Conservation (phyloP, 2,329 filamentous ascomycete species). For the Phyllosticta paracitricarpa region DNA sequence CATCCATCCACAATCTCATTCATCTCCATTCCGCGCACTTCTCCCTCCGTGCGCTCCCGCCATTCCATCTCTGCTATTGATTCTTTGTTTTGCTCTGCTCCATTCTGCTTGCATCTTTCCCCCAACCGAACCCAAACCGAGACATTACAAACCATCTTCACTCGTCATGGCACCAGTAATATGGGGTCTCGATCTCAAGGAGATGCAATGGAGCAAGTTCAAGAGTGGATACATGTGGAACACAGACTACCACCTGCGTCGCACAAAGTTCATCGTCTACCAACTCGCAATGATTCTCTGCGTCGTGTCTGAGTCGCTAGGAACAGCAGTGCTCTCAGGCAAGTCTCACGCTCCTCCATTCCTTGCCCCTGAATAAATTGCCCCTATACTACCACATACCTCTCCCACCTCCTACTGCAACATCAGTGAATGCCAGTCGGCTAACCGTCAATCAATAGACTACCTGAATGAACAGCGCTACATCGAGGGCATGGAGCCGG, state of each 20-base stretch:
- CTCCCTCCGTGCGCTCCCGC: neutral
- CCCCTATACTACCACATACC: neutral
- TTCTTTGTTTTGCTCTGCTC: neutral
- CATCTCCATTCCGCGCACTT: neutral
- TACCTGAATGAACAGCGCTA: conserved; percentile 45
- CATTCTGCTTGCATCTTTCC: neutral
- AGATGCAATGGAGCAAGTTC: conserved; percentile 51
- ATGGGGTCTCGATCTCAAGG: conserved; percentile 47
- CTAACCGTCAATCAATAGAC: conserved; percentile 27
- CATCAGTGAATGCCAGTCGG: neutral
- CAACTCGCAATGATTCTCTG: conserved; percentile 50
- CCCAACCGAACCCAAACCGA: neutral
- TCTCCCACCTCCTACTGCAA: neutral
- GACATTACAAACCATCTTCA: neutral
- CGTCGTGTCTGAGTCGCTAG: conserved; percentile 47
- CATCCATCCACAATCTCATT: neutral
- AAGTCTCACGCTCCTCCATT: conserved; percentile 12
- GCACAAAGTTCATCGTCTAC: conserved; percentile 51
- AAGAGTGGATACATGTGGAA: conserved; percentile 50
- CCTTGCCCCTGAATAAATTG: neutral
- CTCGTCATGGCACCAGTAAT: conserved; percentile 35
- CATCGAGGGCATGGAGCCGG: conserved; percentile 31
- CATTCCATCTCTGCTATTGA: neutral
- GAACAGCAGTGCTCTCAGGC: conserved; percentile 47
- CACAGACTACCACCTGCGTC: conserved; percentile 43